These are phyloP conservation scores for Rutstroemia sp. DNA, from an alignment of 2,329 filamentous ascomycete genomes.

Conservation along the genomic window DNA sequence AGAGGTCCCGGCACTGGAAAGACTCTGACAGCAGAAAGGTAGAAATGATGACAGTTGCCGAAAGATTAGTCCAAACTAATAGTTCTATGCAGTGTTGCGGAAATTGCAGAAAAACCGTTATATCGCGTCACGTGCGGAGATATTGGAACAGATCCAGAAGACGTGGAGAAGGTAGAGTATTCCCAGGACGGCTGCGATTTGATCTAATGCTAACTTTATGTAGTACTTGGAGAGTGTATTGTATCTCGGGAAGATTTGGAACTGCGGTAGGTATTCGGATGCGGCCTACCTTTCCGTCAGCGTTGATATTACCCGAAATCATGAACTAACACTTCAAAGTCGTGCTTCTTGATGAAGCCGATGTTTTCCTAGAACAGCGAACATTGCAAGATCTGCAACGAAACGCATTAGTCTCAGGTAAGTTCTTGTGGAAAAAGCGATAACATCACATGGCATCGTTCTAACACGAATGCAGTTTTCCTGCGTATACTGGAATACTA, in stretches of 20 bases:
- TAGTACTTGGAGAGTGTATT: constrained; percentile 18
- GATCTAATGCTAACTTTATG: too few relatives aligned
- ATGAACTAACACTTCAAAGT: constrained; percentile 1
- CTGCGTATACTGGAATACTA: constrained; percentile 33
- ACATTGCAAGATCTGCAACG: constrained; percentile 7
- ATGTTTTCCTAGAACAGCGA: constrained; percentile 19
- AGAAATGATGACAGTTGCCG: too few relatives aligned
- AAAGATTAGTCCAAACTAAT: too few relatives aligned
- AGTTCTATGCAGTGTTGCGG: constrained; percentile 36
- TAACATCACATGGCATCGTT: too few relatives aligned
- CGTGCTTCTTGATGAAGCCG: constrained; percentile 21
- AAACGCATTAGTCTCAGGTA: constrained; percentile 12
- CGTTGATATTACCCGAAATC: too few relatives aligned
- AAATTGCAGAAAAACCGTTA: constrained; percentile 41
- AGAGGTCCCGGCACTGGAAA: constrained; percentile 87
- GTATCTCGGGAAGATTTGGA: constrained; percentile 13
- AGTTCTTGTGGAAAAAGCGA: too few relatives aligned
- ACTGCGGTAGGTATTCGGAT: not conserved
- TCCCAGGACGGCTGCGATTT: too few relatives aligned
- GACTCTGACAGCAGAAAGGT: constrained; percentile 46
- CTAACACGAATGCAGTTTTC: constrained; percentile 15
- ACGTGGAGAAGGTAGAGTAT: constrained; percentile 43
- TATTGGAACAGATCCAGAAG: constrained; percentile 55
- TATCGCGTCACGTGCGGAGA: constrained; percentile 56
- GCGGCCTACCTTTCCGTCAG: too few relatives aligned